Percentiles rank a stretch among this genome's conserved stretches.
These are phyloP conservation scores for Leccinum angustisporum DNA, from an alignment of 1,284 basidiomycete species.

Conservation along the genomic window DNA sequence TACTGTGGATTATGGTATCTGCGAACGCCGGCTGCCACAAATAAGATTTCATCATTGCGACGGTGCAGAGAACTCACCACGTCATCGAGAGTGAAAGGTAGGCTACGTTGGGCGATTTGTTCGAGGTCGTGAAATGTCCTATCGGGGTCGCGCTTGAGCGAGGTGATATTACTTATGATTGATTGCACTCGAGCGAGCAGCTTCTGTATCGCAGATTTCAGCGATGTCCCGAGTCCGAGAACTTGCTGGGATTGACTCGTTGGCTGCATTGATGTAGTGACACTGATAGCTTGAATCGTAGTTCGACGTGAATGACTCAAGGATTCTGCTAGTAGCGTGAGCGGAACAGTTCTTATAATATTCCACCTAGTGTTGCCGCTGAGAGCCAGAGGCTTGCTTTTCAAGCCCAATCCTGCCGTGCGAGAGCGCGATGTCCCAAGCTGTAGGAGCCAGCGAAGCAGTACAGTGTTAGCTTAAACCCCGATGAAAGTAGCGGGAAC, in stretches of 20 bases:
- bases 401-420: no score
- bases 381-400: no score
- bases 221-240: background rate
- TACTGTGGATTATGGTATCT: slow-evolving; percentile 49
- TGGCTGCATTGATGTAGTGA: background rate
- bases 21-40: slow-evolving; percentile 46
- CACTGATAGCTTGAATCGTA: no score
- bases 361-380: background rate
- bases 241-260: background rate
- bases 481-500: no score
- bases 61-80: slow-evolving; percentile 19
- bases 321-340: background rate
- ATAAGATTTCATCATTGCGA: background rate
- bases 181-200: slow-evolving; percentile 18
- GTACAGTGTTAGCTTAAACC: no score
- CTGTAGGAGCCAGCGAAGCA: no score
- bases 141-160: background rate
- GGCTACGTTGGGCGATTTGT: slow-evolving; percentile 24
- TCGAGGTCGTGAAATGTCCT: slow-evolving; percentile 19
- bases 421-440: no score
- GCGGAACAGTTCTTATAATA: background rate
- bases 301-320: background rate
- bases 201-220: slow-evolving; percentile 14
- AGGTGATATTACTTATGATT: background rate
- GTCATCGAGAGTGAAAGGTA: slow-evolving; percentile 20